Evolutionary conservation across 495 filamentous ascomycete species (phyloP).

Genomic region (Tuber indicum): DNA sequence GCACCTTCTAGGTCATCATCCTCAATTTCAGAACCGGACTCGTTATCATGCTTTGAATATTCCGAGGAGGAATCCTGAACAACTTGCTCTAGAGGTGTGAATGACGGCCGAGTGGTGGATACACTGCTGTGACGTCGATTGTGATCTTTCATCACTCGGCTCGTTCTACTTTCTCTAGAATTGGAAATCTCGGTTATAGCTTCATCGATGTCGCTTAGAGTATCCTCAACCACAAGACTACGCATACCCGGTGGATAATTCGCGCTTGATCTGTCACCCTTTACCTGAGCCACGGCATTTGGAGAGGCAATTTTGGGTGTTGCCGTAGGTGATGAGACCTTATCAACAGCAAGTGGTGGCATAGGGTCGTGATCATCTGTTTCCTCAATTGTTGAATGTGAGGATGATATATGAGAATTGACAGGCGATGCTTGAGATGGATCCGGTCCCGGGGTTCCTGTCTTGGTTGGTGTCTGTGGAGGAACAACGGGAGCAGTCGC

Average conservation of each 20-base stretch:
- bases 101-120: conserved; percentile 54
- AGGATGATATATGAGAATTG: conserved; percentile 42
- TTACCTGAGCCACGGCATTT: background rate
- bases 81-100: conserved; percentile 46
- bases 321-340: conserved; percentile 21
- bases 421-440: conserved; percentile 22
- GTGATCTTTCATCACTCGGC: conserved; percentile 27
- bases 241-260: conserved; percentile 45
- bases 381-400: conserved; percentile 42
- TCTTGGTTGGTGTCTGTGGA: conserved; percentile 12
- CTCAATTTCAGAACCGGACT: conserved; percentile 58
- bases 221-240: conserved; percentile 92
- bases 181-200: conserved; percentile 81
- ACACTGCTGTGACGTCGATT: conserved; percentile 70
- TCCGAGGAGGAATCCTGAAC: conserved; percentile 41
- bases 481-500: conserved; percentile 13
- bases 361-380: conserved; percentile 32
- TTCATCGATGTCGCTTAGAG: conserved; percentile 93
- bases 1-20: conserved; percentile 58
- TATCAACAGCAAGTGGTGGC: conserved; percentile 38
- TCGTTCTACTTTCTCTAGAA: conserved; percentile 26
- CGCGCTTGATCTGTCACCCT: conserved; percentile 27
- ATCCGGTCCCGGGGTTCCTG: conserved; percentile 6
- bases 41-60: conserved; percentile 38
- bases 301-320: conserved; percentile 12